Evolutionary conservation across 2,329 filamentous ascomycete genomes (phyloP), one percentile per base, ranked within the genome.

Genomic region (Colletotrichum noveboracense): DNA sequence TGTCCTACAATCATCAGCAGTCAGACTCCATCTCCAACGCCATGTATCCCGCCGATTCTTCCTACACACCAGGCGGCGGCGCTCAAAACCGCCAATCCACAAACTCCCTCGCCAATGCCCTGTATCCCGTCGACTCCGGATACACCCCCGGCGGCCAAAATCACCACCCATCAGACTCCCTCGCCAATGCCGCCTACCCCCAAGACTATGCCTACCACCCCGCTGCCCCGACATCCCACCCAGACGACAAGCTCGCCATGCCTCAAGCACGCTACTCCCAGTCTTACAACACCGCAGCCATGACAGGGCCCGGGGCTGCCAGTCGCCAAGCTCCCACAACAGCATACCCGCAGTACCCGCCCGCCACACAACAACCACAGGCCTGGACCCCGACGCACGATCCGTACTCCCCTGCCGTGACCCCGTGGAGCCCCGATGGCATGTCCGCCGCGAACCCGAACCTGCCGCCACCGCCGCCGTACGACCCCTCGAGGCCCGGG

Each of bases 381-480:
- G 24, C 56, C 70, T 72, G 60, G 62, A 43, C 62, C 30, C 62
- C 52, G 30, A 66, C 66, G 34, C 71, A 76, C 61, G 64, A 70
- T 26, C 71, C 26, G 28, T 56, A 67, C 32, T 69, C 68, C 21
- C 71, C 72, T 32, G 38, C 36, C 9, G 43, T 76, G 48, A 58
- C 56, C 10, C 75, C 70, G 14, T 78, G 77, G 77, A 76, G 55
- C 65, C 77, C 77, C 13, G 76, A 78, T 61, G 74, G 71, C 52
- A 56, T 56, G 56, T 70, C 74, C 5, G 77, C 76, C 36, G 71
- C 71, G 52, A 71, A 78, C 56, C 77, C 77, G 18, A 77, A 77
- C 56, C 76, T 78, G 28, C 77, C 77, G 10, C 75, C 77, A 26
- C 77, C 77, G 38, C 77, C 77, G 32, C 73, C 77, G 52, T 77